Percentiles rank a stretch among this genome's conserved stretches.
These are phyloP conservation scores for Mycena filopes DNA, from an alignment of 768 basidiomycete genomes.

Conservation along the genomic window DNA sequence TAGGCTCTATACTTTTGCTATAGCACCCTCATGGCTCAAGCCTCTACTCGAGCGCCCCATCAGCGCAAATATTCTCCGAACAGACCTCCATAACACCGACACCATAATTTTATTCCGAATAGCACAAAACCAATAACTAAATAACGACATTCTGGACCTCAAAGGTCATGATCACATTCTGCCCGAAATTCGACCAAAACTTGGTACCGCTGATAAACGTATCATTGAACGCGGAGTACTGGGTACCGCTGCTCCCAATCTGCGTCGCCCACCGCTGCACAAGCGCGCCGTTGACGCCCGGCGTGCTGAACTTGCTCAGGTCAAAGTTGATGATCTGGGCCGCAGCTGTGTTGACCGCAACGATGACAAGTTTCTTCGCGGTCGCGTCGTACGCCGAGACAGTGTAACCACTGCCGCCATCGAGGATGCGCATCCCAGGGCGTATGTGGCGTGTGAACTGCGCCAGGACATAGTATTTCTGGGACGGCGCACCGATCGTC, in stretches of 20 bases:
- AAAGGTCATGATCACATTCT: conserved; percentile 33
- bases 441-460: conserved; percentile 35
- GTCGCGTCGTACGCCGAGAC: conserved; percentile 29
- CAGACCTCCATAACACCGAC: no score
- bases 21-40: no score
- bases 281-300: conserved; percentile 23
- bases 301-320: conserved; percentile 26
- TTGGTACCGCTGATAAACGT: conserved; percentile 31
- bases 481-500: conserved; percentile 26
- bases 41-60: no score
- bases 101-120: neutral
- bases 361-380: conserved; percentile 29
- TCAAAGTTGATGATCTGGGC: conserved; percentile 28
- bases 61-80: no score
- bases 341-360: conserved; percentile 24
- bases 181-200: conserved; percentile 26
- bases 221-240: conserved; percentile 31
- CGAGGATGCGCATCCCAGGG: conserved; percentile 29
- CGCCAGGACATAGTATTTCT: conserved; percentile 34
- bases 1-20: no score
- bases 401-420: conserved; percentile 18
- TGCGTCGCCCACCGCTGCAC: conserved; percentile 33
- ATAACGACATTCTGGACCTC: conserved; percentile 24
- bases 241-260: conserved; percentile 30
- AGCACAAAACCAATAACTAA: neutral